phyloP scores from a whole-genome alignment of 306 rosid species.

The Castanea crenata region DNA sequence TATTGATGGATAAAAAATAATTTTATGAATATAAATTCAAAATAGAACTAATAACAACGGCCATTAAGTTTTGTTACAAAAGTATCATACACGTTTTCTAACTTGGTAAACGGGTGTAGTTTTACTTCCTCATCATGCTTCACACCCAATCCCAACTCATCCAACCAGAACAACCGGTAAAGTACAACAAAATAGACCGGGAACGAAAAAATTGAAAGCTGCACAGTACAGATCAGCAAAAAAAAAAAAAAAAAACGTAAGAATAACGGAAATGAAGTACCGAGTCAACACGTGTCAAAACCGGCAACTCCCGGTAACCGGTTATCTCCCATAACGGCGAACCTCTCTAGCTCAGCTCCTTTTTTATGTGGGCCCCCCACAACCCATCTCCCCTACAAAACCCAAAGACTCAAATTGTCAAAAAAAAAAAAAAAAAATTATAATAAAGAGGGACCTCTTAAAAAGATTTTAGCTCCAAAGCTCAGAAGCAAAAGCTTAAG shows the following conservation, averaged over 20 bases:
- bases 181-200: constrained; percentile 34
- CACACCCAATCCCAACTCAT: neutral
- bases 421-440: neutral
- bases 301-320: constrained; percentile 37
- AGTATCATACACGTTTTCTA: too few relatives aligned
- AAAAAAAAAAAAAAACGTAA: constrained; percentile 8
- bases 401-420: neutral
- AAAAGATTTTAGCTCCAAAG: constrained; percentile 43
- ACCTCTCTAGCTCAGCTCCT: constrained; percentile 19
- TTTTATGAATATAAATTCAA: rapidly evolving
- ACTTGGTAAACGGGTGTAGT: neutral
- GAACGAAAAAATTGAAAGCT: constrained; percentile 27
- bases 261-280: constrained; percentile 13
- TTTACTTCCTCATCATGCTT: constrained; percentile 21
- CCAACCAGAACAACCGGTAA: neutral
- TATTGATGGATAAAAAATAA: rapidly evolving
- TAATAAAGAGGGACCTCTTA: neutral
- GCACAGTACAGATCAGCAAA: constrained; percentile 27
- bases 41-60: too few relatives aligned
- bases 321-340: constrained; percentile 34
- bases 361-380: constrained; percentile 37
- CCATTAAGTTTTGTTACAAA: too few relatives aligned
- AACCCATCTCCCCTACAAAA: constrained; percentile 16
- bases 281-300: constrained; percentile 43
- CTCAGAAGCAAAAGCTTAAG: constrained; percentile 22